Conservation (phyloP, 164 flowering plant species). For the Umbellularia californica region DNA sequence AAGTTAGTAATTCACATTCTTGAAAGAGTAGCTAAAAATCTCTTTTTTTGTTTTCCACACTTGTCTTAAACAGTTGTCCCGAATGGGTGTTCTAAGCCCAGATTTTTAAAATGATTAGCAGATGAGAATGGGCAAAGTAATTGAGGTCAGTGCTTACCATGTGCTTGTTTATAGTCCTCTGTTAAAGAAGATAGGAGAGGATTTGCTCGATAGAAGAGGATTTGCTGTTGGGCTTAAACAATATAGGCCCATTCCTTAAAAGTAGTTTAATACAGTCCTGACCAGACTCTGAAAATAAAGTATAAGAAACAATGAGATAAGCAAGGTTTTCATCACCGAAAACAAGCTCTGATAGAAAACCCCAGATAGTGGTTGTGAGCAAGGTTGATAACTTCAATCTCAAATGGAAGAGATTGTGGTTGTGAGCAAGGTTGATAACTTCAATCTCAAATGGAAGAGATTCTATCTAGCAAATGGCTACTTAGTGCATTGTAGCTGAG, state of each 20-base stretch:
- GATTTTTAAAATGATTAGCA: too few species aligned
- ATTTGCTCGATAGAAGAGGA: too few species aligned
- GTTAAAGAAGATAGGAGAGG: too few species aligned
- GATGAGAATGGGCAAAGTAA: too few species aligned
- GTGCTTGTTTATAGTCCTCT: too few species aligned
- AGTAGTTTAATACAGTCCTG: constrained; percentile 48
- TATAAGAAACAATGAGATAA: constrained; percentile 65
- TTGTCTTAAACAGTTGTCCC: too few species aligned
- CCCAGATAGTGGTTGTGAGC: constrained; percentile 78
- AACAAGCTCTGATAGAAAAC: constrained; percentile 50
- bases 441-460: constrained; percentile 70
- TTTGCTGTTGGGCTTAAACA: too few species aligned
- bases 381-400: constrained; percentile 68
- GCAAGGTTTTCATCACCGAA: constrained; percentile 54
- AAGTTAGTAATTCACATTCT: too few species aligned
- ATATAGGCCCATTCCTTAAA: constrained; percentile 22
- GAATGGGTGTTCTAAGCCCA: too few species aligned
- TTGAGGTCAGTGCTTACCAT: too few species aligned
- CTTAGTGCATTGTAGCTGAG: constrained; percentile 66
- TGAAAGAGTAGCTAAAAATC: too few species aligned
- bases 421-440: constrained; percentile 73
- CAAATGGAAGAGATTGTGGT: constrained; percentile 59
- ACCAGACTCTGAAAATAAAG: constrained; percentile 83
- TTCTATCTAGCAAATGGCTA: constrained; percentile 75
- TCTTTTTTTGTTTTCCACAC: too few species aligned